Base-by-base conservation (phyloP, 257 asterid genomes). In the Vinca minor region DNA sequence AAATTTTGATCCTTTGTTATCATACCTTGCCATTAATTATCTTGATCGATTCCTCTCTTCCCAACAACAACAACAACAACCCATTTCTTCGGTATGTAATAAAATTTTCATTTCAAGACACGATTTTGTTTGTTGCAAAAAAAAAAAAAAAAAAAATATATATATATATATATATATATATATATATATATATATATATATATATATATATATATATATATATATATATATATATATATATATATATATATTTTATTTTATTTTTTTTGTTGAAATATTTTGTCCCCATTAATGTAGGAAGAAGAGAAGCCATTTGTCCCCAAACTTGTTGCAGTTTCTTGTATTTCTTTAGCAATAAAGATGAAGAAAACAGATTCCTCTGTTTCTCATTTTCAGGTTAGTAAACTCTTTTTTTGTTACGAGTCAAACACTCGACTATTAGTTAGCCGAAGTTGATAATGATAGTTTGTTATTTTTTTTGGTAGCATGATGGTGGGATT, bases 281-380 rank as follows among this genome's bases (percentile, higher is more conserved):
- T 57, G 64, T 39, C n/a, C 1, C 38, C 11, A 4, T 4, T 44
- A 32, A 42, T 67, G 67, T 71, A 85, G 95, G 85, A 79, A 25
- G 77, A 69, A 64, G 85, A 81, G 71, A 88, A 81, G 71, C 88
- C 86, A 20, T 88, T 91, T 91, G 67, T 83, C 71, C 72, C 79
- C 60, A 74, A 74, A 52, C 78, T 88, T 3, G 73, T 80, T 20
- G 85, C 87, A 3, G 67, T 83, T 77, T 72, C 89, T 53, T 88
- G 96, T 76, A 66, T 80, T 73, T 78, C 91, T 0, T 69, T 88
- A 56, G 94, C 96, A 46, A 60, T 80, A 71, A 88, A 87, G 79
- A 87, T 87, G 91, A 73, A 70, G 70, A 77, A 78, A 72, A 61
- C 71, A 63, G 87, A 77, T 58, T 75, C 44, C 68, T 74, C 77